A percentile compares a stretch with the other conserved stretches of the same genome.
These are phyloP conservation scores for Blastomyces percursus DNA, from an alignment of 2,329 filamentous ascomycete genomes.

Conservation along the genomic window DNA sequence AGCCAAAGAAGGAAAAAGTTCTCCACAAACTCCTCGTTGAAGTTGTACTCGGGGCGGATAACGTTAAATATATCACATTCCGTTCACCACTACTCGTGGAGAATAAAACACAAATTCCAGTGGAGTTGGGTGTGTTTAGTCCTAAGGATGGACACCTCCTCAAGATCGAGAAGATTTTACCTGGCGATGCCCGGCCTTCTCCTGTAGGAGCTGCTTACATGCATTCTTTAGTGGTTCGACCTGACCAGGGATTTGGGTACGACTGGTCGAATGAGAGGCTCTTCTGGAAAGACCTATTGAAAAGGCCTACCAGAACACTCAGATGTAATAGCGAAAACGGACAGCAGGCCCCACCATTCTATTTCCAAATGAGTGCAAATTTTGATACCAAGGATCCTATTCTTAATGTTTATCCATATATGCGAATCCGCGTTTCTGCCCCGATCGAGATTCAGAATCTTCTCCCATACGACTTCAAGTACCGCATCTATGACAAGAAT, in stretches of 20 bases:
- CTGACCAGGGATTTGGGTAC: constrained; percentile 93
- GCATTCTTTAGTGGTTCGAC: constrained; percentile 76
- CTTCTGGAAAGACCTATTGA: constrained; percentile 86
- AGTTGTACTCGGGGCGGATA: constrained; percentile 79
- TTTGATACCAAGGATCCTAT: constrained; percentile 77
- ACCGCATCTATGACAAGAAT: constrained; percentile 96
- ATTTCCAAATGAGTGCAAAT: constrained; percentile 85
- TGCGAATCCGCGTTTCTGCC: constrained; percentile 83
- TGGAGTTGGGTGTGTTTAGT: constrained; percentile 87
- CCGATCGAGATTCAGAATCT: constrained; percentile 92
- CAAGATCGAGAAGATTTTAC: constrained; percentile 95
- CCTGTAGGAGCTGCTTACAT: constrained; percentile 86
- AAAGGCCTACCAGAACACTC: constrained; percentile 72
- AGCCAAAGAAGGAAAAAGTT: constrained; percentile 73
- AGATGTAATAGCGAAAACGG: constrained; percentile 72
- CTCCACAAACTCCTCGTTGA: constrained; percentile 87
- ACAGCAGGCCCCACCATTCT: constrained; percentile 70
- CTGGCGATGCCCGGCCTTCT: constrained; percentile 77
- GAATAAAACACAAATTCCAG: constrained; percentile 91
- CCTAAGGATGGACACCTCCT: constrained; percentile 76
- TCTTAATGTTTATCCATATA: constrained; percentile 79
- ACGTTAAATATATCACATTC: constrained; percentile 96
- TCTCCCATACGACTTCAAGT: constrained; percentile 96
- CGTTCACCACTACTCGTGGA: constrained; percentile 85
- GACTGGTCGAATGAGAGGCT: constrained; percentile 83